A percentile compares a stretch with the other conserved stretches of the same genome.
Conservation (phyloP, 2,329 filamentous ascomycete genomes). For the Grosmannia serpens region DNA sequence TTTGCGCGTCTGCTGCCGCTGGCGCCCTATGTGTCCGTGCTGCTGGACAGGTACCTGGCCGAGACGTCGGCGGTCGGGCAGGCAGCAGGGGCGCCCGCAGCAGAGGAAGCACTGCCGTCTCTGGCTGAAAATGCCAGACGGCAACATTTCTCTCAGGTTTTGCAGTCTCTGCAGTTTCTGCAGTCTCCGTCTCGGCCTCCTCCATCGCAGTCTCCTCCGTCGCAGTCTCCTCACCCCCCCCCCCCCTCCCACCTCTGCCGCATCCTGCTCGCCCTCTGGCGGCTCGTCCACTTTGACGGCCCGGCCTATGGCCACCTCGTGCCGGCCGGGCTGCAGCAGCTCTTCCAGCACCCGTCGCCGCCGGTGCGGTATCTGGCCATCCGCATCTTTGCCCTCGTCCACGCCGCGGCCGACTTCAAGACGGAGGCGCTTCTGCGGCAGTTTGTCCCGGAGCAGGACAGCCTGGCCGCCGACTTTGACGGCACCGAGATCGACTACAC, state of each 20-base stretch:
- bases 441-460: conserved; percentile 49
- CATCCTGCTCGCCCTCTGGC: conserved; percentile 45
- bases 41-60: conserved; percentile 42
- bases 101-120: background rate
- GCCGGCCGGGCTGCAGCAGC: conserved; percentile 53
- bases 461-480: conserved; percentile 63
- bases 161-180: background rate
- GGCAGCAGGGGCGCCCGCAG: too few relatives aligned
- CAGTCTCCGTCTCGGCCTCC: too few relatives aligned
- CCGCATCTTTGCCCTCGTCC: conserved; percentile 66
- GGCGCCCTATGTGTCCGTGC: conserved; percentile 66
- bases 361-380: conserved; percentile 71
- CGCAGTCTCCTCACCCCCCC: too few relatives aligned
- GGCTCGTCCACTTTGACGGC: conserved; percentile 67
- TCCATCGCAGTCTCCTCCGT: too few relatives aligned
- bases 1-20: conserved; percentile 74
- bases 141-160: too few relatives aligned
- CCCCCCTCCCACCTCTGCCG: background rate
- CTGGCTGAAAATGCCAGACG: background rate
- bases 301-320: conserved; percentile 51
- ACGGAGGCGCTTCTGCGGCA: conserved; percentile 58
- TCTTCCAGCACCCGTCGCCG: conserved; percentile 50
- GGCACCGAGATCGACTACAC: conserved; percentile 65
- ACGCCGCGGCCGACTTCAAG: conserved; percentile 69
- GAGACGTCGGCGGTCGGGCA: too few relatives aligned